phyloP scores from a whole-genome alignment of 2,329 filamentous ascomycete species.

The Colletotrichum lindemuthianum region DNA sequence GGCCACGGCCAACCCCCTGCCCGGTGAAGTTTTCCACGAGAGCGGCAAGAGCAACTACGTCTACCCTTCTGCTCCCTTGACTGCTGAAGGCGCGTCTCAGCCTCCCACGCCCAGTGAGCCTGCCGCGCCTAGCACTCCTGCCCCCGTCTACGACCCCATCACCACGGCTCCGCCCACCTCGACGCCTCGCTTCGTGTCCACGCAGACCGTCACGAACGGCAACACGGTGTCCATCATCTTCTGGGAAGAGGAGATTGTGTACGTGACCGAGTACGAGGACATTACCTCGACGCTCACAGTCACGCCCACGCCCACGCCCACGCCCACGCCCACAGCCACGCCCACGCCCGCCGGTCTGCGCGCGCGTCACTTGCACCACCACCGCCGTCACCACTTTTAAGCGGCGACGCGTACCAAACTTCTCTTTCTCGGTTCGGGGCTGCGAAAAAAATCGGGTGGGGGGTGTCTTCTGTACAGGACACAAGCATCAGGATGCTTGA shows the following conservation, averaged over 20 bases:
- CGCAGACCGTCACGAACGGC: constrained; percentile 62
- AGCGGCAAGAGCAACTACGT: constrained; percentile 34
- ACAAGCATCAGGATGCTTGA: constrained; percentile 27
- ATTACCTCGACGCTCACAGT: constrained; percentile 53
- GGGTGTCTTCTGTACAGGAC: constrained; percentile 21
- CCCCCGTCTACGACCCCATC: constrained; percentile 44
- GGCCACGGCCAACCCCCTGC: constrained; percentile 47
- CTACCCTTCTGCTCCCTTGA: constrained; percentile 21
- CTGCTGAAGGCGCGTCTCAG: constrained; percentile 11
- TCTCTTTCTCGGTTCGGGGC: constrained; percentile 17
- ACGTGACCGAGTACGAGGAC: constrained; percentile 58
- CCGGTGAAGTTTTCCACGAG: constrained; percentile 56
- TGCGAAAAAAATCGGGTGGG: constrained; percentile 18
- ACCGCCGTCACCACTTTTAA: constrained; percentile 45
- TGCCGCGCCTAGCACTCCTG: constrained; percentile 1
- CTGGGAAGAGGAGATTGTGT: constrained; percentile 65
- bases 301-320: constrained; percentile 45
- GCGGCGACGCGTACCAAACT: constrained; percentile 1
- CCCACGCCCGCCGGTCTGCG: constrained; percentile 37
- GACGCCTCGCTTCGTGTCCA: constrained; percentile 51
- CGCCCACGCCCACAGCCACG: constrained; percentile 44
- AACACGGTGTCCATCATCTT: constrained; percentile 65
- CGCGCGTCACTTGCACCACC: constrained; percentile 51
- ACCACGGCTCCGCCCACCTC: constrained; percentile 16
- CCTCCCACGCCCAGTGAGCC: constrained; percentile 42